Evolutionary conservation across 352 stramenopile species (phyloP).

Genomic region (Pythium plurisporium): DNA sequence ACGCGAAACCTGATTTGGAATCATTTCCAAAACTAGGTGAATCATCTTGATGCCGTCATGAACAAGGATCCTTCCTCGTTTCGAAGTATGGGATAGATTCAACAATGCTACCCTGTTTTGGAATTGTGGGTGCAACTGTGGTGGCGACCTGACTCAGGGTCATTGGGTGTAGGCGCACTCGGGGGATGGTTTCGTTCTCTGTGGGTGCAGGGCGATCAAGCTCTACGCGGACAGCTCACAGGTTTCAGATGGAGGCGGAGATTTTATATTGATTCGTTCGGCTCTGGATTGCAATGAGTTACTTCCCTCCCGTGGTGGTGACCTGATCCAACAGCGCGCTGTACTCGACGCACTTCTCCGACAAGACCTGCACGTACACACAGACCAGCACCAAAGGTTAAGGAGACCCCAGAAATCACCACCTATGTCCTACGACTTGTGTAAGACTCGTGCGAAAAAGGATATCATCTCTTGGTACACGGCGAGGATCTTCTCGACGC

Average conservation of each 20-base stretch:
- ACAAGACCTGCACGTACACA: conserved; percentile 48
- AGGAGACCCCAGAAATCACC: neutral
- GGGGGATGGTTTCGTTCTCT: neutral
- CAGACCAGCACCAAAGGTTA: conserved; percentile 4
- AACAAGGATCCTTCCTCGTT: no score
- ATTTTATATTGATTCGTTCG: no score
- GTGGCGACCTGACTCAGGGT: neutral
- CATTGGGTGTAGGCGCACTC: neutral
- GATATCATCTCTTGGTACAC: conserved; percentile 66
- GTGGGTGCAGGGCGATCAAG: neutral
- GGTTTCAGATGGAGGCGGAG: neutral
- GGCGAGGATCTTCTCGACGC: conserved; percentile 47
- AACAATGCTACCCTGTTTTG: no score
- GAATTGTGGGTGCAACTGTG: neutral
- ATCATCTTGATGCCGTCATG: no score
- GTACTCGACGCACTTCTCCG: conserved; percentile 69
- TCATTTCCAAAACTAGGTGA: conserved; percentile 1
- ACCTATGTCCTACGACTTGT: neutral
- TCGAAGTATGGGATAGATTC: no score
- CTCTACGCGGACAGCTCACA: neutral
- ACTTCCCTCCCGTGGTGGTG: no score
- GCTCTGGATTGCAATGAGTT: no score
- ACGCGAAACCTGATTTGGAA: conserved; percentile 1
- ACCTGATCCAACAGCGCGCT: conserved; percentile 52
- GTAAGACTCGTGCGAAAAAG: neutral